Conservation (phyloP, 495 filamentous ascomycete species). For the Pseudomonodictys pantanalensis region DNA sequence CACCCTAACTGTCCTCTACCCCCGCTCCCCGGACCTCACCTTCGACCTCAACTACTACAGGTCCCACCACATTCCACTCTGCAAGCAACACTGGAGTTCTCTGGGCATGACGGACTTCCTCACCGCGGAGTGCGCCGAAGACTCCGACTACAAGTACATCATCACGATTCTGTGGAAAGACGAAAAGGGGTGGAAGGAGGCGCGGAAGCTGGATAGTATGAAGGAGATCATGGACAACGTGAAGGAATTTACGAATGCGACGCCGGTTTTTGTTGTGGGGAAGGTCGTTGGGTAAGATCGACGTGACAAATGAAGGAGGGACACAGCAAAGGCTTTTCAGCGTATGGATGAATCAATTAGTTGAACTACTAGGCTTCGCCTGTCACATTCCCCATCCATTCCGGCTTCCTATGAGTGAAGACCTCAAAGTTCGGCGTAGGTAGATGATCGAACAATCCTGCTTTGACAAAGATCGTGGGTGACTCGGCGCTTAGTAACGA, state of each 20-base stretch:
- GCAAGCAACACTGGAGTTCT: neutral
- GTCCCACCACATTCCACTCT: slow-evolving; percentile 3
- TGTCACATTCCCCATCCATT: neutral
- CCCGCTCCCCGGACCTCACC: slow-evolving; percentile 1
- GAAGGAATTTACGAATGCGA: slow-evolving; percentile 12
- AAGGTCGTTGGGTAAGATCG: neutral
- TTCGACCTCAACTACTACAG: slow-evolving; percentile 20
- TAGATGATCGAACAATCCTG: slow-evolving; percentile 10
- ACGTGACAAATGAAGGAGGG: neutral
- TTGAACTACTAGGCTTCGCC: too few species aligned
- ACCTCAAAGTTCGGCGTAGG: neutral
- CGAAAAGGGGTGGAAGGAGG: slow-evolving; percentile 1
- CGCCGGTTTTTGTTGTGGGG: slow-evolving; percentile 15
- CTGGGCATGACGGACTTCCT: neutral
- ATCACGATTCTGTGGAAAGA: slow-evolving; percentile 6
- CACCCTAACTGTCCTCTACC: slow-evolving; percentile 9
- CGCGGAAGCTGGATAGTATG: neutral
- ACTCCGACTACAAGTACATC: slow-evolving; percentile 1
- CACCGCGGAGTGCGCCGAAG: neutral
- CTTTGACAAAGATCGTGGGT: slow-evolving; percentile 12
- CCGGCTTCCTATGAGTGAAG: too few species aligned
- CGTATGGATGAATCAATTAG: too few species aligned
- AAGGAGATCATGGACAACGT: slow-evolving; percentile 7
- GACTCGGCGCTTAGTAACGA: neutral
- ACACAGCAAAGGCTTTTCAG: neutral